Percentiles rank a stretch among this genome's conserved stretches.
Conservation (phyloP, 164 flowering plant genomes). For the Santalum album region DNA sequence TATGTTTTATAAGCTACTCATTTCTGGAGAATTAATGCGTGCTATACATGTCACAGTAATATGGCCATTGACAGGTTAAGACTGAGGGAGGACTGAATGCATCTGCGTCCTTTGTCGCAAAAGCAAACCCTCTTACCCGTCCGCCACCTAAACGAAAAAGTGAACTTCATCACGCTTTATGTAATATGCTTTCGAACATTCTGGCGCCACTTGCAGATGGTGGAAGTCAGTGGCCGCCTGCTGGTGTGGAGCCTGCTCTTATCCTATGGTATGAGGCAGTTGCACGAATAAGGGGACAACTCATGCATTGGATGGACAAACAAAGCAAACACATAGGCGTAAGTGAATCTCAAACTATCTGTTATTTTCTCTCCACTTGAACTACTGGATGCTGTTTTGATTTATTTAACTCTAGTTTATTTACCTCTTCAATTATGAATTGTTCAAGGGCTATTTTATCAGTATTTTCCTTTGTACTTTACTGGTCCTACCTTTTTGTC, state of each 20-base stretch:
- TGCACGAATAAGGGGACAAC: conserved; percentile 72
- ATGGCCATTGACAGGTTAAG: conserved; percentile 57
- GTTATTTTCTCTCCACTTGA: not conserved
- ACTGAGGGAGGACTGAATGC: conserved; percentile 98
- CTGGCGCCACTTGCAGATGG: conserved; percentile 96
- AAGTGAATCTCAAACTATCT: conserved; percentile 23
- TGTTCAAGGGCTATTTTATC: no score
- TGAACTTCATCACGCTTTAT: conserved; percentile 92
- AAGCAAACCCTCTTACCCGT: conserved; percentile 94
- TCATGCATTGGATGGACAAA: conserved; percentile 96
- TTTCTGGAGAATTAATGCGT: conserved; percentile 2
- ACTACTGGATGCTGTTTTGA: no score
- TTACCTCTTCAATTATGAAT: no score
- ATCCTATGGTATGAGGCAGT: conserved; percentile 97
- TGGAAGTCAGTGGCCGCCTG: conserved; percentile 96
- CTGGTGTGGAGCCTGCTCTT: conserved; percentile 85
- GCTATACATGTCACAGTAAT: conserved; percentile 8
- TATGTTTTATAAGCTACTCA: conserved; percentile 23
- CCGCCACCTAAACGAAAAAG: conserved; percentile 92
- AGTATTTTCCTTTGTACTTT: no score
- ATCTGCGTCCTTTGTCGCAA: conserved; percentile 97
- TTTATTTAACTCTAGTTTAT: not conserved
- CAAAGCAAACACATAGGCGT: conserved; percentile 96
- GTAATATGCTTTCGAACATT: conserved; percentile 98
- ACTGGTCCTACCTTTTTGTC: no score